phyloP scores from a whole-genome alignment of 805 yeast genomes.

The Pichia nakasei region DNA sequence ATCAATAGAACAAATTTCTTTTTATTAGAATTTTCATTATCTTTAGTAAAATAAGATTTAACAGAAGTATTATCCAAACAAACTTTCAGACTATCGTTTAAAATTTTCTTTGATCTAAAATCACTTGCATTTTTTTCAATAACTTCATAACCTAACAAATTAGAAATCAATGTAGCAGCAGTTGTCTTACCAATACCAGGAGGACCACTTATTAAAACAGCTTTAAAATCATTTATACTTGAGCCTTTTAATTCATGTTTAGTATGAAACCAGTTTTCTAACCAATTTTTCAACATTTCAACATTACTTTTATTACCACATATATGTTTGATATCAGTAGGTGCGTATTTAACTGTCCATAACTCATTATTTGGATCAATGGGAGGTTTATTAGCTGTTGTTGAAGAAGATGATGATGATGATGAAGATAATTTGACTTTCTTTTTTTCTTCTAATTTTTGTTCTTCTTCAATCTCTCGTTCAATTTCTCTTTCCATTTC shows the following conservation, averaged over 20 bases:
- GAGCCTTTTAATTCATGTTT: constrained; percentile 43
- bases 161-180: constrained; percentile 69
- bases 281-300: constrained; percentile 61
- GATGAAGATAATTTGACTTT: constrained; percentile 10
- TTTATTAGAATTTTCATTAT: constrained; percentile 17
- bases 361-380: constrained; percentile 33
- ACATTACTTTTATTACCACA: constrained; percentile 88
- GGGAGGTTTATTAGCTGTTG: constrained; percentile 13
- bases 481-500: constrained; percentile 54
- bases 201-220: constrained; percentile 81
- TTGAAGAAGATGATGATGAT: background rate
- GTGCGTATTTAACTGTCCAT: constrained; percentile 95
- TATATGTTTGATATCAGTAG: constrained; percentile 60
- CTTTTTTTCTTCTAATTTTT: constrained; percentile 14
- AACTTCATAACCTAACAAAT: constrained; percentile 60
- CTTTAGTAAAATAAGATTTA: constrained; percentile 54
- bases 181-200: constrained; percentile 85
- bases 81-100: constrained; percentile 60
- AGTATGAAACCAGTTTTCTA: constrained; percentile 61
- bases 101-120: constrained; percentile 73
- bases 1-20: constrained; percentile 73
- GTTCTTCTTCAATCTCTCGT: constrained; percentile 34
- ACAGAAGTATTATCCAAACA: constrained; percentile 78
- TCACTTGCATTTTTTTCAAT: constrained; percentile 82
- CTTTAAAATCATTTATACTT: constrained; percentile 64